A percentile compares a stretch with the other conserved stretches of the same genome.
phyloP scores from a whole-genome alignment of 176 grass and related monocot species.

The Bromus sterilis region DNA sequence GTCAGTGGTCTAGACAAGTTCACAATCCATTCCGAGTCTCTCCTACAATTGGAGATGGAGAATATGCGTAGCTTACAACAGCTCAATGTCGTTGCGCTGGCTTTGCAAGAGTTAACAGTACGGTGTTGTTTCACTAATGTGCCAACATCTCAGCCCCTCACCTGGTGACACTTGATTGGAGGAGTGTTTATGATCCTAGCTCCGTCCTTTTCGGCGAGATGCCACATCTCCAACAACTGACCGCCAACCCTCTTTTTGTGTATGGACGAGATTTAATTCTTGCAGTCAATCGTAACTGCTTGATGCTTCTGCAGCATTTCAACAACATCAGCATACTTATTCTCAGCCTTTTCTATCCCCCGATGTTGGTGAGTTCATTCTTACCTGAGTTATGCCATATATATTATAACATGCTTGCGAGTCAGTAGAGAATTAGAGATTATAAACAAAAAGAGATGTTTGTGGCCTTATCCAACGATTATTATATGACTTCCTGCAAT shows the following conservation, averaged over 20 bases:
- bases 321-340: background rate
- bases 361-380: background rate
- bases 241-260: background rate
- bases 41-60: background rate
- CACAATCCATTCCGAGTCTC: background rate
- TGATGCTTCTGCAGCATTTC: background rate
- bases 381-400: too few species aligned
- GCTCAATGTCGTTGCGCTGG: background rate
- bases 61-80: background rate
- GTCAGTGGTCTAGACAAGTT: too few species aligned
- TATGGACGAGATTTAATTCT: background rate
- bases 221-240: background rate
- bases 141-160: background rate
- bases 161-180: background rate
- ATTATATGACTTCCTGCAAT: background rate
- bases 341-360: background rate
- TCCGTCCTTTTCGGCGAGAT: background rate
- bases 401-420: too few species aligned
- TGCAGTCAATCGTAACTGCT: background rate
- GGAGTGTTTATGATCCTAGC: background rate
- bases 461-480: background rate
- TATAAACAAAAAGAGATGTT: too few species aligned
- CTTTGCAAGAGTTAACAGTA: background rate
- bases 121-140: fast-evolving
- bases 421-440: too few species aligned